Percentiles rank a stretch among this genome's conserved stretches.
phyloP scores from a whole-genome alignment of 805 yeast species.

The Pichia eremophila region DNA sequence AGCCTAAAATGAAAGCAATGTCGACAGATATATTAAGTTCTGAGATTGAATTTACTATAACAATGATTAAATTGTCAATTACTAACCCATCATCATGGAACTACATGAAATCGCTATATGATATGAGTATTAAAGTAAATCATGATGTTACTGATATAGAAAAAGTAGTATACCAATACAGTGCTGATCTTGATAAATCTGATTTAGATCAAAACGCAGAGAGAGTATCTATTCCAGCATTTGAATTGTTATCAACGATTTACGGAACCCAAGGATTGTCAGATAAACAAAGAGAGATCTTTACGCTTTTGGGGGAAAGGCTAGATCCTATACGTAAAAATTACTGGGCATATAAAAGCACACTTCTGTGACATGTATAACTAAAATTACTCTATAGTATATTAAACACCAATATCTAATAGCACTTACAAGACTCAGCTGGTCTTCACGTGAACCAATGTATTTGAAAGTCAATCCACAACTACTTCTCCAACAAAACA shows the following conservation, averaged over 20 bases:
- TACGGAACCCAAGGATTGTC: constrained; percentile 23
- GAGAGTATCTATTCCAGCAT: constrained; percentile 46
- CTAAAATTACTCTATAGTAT: too few species aligned
- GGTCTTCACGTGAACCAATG: neutral
- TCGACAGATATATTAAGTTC: constrained; percentile 18
- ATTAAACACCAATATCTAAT: too few species aligned
- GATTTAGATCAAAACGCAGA: neutral
- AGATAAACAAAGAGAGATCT: constrained; percentile 23
- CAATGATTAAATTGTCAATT: constrained; percentile 50
- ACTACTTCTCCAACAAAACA: neutral
- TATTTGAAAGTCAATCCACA: neutral
- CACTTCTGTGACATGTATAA: neutral
- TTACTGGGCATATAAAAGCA: constrained; percentile 21
- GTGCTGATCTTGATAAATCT: constrained; percentile 12
- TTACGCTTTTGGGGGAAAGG: constrained; percentile 37
- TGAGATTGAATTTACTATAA: constrained; percentile 48
- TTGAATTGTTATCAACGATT: constrained; percentile 44
- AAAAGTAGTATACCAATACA: constrained; percentile 33
- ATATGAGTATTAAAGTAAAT: constrained; percentile 32
- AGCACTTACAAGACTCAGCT: too few species aligned
- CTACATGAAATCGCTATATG: constrained; percentile 35
- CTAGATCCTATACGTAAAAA: constrained; percentile 23
- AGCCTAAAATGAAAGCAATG: neutral
- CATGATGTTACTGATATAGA: constrained; percentile 18
- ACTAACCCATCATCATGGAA: constrained; percentile 85